phyloP scores from a whole-genome alignment of 768 basidiomycete genomes.

The Russula brevipes region DNA sequence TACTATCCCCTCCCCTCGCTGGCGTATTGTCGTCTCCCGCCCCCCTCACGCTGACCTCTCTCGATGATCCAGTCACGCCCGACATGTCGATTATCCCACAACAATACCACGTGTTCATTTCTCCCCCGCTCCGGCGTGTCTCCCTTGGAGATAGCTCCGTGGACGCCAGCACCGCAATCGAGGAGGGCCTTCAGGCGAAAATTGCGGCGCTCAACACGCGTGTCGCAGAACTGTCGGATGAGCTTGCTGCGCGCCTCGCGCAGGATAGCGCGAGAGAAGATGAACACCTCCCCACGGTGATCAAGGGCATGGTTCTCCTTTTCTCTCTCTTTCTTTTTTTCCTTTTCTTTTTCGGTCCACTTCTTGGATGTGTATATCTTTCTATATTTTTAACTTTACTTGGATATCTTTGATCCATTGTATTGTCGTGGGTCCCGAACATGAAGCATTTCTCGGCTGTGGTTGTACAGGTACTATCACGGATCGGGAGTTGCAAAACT shows the following conservation, averaged over 20 bases:
- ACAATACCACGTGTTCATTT: conserved; percentile 19
- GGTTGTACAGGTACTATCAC: too few species aligned
- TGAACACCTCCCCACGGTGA: neutral
- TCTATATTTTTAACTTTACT: too few species aligned
- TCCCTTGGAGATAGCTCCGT: neutral
- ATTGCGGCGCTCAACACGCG: conserved; percentile 1
- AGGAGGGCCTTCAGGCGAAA: conserved; percentile 1
- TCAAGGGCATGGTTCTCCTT: too few species aligned
- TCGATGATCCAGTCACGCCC: conserved; percentile 5
- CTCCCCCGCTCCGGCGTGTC: conserved; percentile 13
- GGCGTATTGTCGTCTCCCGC: too few species aligned
- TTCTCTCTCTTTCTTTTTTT: too few species aligned
- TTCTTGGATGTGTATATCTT: too few species aligned
- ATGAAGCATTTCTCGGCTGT: too few species aligned
- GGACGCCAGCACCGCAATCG: neutral
- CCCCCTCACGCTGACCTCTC: neutral
- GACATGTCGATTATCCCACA: conserved; percentile 11
- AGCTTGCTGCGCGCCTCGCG: conserved; percentile 5
- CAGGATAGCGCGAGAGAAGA: neutral
- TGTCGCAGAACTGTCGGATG: conserved; percentile 7
- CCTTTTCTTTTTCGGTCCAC: too few species aligned
- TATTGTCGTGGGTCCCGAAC: too few species aligned
- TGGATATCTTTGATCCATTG: too few species aligned
- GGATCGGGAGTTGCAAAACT: too few species aligned
- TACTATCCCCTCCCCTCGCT: neutral